phyloP scores from a whole-genome alignment of 2,329 filamentous ascomycete species.

The Botrytis squamosa region DNA sequence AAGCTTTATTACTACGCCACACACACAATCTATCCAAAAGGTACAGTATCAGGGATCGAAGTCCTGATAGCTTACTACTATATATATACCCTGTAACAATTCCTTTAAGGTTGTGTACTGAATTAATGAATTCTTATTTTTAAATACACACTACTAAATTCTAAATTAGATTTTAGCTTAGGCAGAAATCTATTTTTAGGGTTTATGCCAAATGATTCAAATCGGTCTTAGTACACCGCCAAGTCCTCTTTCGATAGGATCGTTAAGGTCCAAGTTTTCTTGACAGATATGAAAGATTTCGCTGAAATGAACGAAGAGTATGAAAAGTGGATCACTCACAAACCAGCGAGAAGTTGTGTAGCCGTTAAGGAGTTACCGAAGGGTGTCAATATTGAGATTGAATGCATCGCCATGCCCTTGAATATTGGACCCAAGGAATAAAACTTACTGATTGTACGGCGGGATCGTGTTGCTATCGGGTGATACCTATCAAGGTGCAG shows the following conservation, averaged over 20 bases:
- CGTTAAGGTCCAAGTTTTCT: slow-evolving; percentile 89
- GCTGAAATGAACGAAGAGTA: slow-evolving; percentile 83
- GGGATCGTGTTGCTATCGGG: not conserved
- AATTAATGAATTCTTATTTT: too few species aligned
- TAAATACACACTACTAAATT: too few species aligned
- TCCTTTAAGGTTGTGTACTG: too few species aligned
- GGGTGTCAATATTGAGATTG: slow-evolving; percentile 84
- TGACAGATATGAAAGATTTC: slow-evolving; percentile 89
- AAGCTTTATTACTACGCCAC: too few species aligned
- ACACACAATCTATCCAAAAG: too few species aligned
- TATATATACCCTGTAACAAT: too few species aligned
- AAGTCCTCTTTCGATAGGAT: slow-evolving; percentile 76
- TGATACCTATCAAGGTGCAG: not conserved
- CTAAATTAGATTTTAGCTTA: too few species aligned
- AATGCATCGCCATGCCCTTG: slow-evolving; percentile 69
- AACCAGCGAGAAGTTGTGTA: slow-evolving; percentile 86
- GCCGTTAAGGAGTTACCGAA: slow-evolving; percentile 87
- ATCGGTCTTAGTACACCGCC: too few species aligned
- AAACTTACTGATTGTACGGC: not conserved
- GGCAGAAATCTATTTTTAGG: too few species aligned
- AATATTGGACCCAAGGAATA: not conserved
- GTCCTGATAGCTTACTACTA: too few species aligned
- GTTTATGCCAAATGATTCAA: too few species aligned
- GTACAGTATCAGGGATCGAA: too few species aligned
- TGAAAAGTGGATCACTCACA: slow-evolving; percentile 77